Evolutionary conservation across 345 rosid species (phyloP).

Genomic region (Ceriops decandra): DNA sequence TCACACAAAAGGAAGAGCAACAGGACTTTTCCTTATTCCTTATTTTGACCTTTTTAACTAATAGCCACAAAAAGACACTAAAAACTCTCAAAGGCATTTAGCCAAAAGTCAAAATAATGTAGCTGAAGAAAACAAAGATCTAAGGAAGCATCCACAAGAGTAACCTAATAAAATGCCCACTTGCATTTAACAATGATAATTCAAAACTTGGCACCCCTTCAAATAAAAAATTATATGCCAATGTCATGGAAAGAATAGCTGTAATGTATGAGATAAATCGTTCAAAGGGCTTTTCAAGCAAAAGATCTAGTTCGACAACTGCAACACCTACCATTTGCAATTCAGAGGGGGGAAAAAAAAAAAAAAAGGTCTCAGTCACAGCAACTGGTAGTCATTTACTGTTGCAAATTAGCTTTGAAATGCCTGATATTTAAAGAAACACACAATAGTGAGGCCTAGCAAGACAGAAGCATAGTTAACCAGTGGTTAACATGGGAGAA

Average conservation of each 20-base stretch:
- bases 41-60: not conserved
- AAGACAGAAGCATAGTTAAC: too few relatives aligned
- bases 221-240: not conserved
- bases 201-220: not conserved
- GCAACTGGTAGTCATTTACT: not conserved
- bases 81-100: not conserved
- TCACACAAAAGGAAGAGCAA: not conserved
- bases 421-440: too few relatives aligned
- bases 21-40: not conserved
- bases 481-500: too few relatives aligned
- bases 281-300: too few relatives aligned
- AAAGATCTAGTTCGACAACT: not conserved
- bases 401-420: not conserved
- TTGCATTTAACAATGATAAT: not conserved
- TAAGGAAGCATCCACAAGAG: not conserved
- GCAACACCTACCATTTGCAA: too few relatives aligned
- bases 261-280: too few relatives aligned
- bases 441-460: too few relatives aligned
- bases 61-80: not conserved
- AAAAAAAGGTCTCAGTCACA: not conserved
- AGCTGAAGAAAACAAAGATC: not conserved
- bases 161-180: not conserved
- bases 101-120: not conserved
- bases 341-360: not conserved
- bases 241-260: too few relatives aligned